Base-by-base conservation (phyloP, 208 protist genomes). In the Strigomonas culicis region DNA sequence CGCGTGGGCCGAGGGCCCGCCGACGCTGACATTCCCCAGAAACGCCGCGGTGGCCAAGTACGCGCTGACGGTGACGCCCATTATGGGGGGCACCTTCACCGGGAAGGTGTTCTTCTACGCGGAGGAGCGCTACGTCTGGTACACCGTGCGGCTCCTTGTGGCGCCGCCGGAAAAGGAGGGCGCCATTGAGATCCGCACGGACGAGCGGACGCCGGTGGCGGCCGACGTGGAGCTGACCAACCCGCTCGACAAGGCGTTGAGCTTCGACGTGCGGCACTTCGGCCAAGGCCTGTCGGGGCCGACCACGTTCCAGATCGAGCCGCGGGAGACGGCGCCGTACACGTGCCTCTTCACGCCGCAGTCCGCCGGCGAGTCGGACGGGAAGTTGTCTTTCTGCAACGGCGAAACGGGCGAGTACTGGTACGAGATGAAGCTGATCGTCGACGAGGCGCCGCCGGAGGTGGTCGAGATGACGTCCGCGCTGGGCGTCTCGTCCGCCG, bases 381-480 rank as follows among this genome's bases (percentile, higher is more conserved):
- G 92, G 11, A 69, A 80, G 0, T 64, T 98, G 28, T 79, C 86
- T 25, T 97, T 98, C 62, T 81, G 79, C 74, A 97, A 92, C 73
- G 77, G 92, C 21, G 80, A 75, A 19, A 75, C 87, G 1, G 96
- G 96, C n/a, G 93, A 98, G 82, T 98, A 96, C 66, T 97, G 93
- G 96, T 98, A 97, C 58, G 82, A 93, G 66, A 69, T 98, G 47
- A 46, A 63, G 51, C 88, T 98, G 72, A 71, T 74, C 30, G 92
- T 90, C 13, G 78, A 81, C 52, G 79, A 84, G 63, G 67, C 92
- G 19, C 68, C 59, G 34, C 75, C 93, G 24, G 87, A 93, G 67
- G 74, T 77, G 30, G 72, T 97, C 63, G 50, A 57, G 28, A 84
- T 97, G 58, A 62, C 72, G 27, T 86, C 80, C 46, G 80, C 84